Conservation (phyloP, 2,329 filamentous ascomycete genomes). For the Paraphaeosphaeria minitans region DNA sequence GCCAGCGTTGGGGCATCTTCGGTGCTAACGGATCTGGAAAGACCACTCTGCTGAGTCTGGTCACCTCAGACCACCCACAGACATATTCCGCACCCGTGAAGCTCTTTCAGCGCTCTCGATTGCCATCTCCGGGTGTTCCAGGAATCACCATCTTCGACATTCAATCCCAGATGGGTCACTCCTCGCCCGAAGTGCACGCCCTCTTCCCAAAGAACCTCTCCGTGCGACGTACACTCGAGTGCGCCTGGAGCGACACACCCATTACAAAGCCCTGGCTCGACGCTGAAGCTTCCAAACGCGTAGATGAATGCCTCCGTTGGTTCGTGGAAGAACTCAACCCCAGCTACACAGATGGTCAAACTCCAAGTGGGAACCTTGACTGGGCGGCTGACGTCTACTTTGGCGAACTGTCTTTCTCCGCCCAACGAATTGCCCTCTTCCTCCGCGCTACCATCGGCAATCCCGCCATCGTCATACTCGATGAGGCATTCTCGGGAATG, state of each 20-base stretch:
- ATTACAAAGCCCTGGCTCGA: conserved; percentile 70
- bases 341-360: conserved; percentile 13
- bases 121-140: conserved; percentile 72
- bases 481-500: conserved; percentile 59
- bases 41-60: conserved; percentile 88
- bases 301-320: conserved; percentile 74
- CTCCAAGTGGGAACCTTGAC: conserved; percentile 33
- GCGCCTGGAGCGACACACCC: conserved; percentile 90
- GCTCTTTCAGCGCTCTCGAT: conserved; percentile 80
- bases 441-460: conserved; percentile 58
- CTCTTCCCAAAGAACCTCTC: conserved; percentile 84
- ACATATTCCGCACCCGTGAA: conserved; percentile 87
- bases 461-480: conserved; percentile 56
- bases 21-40: conserved; percentile 95
- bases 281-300: conserved; percentile 59
- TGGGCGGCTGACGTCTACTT: conserved; percentile 75
- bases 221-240: conserved; percentile 76
- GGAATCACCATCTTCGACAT: conserved; percentile 93
- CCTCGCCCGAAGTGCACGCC: conserved; percentile 89
- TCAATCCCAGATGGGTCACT: conserved; percentile 87
- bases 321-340: conserved; percentile 81
- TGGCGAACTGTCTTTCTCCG: conserved; percentile 76
- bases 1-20: conserved; percentile 90
- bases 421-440: conserved; percentile 85
- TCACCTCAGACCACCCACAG: conserved; percentile 95